Evolutionary conservation across 1,284 basidiomycete genomes (phyloP), one percentile per base, ranked within the genome.

Genomic region (Ganoderma lingzhi): DNA sequence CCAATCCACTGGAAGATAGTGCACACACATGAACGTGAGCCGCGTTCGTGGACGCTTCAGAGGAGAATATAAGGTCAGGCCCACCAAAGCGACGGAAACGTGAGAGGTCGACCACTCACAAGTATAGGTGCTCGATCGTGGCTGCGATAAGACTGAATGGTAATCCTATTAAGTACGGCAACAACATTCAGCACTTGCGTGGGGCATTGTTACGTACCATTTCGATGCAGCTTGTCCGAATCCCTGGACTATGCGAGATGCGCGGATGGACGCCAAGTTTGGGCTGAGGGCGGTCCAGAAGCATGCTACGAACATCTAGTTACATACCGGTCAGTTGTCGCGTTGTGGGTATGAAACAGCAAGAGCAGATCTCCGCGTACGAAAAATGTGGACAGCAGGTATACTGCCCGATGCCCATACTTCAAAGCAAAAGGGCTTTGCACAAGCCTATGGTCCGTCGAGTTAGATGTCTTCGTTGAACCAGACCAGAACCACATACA

Each of bases 231-330:
- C 83, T 83, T 23, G 23, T 23, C 82, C 83, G 70, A 84, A 81
- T 0, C 84, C 84, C 76, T 85, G 84, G 70, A 85, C 83, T 5
- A 82, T 78, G 17, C 84, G 78, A 12, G 84, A 82, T 1, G 82
- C 83, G n/a, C 79, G 77, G 41, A 85, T 83, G 0, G 83, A 84
- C 0, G 79, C 72, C 42, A 85, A 74, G 56, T 78, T 82, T 6
- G 83, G 82, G 69, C 83, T 81, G 30, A 80, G 76, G 6, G 83
- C 84, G 68, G 81, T 82, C 84, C 84, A 85, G 44, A 85, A 83
- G 65, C 82, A 84, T 0, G 81, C 79, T 35, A 84, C 78, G 73
- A 85, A 85, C 82, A 84, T 83, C 83, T 84, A 23, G 23, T 23
- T 23, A 23, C 23, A 23, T 23, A 23, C 23, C 23, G 23, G 23